phyloP scores from a whole-genome alignment of 768 basidiomycete species.

The Mycena kentingensis region DNA sequence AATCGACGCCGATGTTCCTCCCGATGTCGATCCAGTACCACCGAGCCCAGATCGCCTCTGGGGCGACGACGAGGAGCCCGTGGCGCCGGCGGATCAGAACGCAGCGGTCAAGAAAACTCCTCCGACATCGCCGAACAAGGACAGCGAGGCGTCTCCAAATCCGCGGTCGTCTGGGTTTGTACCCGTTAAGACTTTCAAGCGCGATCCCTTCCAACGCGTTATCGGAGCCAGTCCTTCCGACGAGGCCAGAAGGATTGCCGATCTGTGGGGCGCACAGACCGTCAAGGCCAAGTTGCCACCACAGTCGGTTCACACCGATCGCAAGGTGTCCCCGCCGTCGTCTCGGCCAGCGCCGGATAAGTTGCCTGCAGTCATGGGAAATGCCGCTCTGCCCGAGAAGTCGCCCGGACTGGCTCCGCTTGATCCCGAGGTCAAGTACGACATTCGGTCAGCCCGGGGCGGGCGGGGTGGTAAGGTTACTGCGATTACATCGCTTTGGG shows the following conservation, averaged over 20 bases:
- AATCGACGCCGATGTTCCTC: slow-evolving; percentile 60
- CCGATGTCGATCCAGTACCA: slow-evolving; percentile 49
- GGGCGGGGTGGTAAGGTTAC: slow-evolving; percentile 76
- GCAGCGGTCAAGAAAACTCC: neutral
- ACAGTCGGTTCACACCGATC: slow-evolving; percentile 39
- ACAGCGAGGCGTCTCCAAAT: slow-evolving; percentile 52
- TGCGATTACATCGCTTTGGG: slow-evolving; percentile 75
- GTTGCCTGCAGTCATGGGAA: slow-evolving; percentile 23
- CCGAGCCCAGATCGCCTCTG: slow-evolving; percentile 39
- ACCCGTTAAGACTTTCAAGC: slow-evolving; percentile 58
- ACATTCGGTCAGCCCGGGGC: slow-evolving; percentile 75
- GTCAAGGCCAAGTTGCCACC: slow-evolving; percentile 18
- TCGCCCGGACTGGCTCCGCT: slow-evolving; percentile 37
- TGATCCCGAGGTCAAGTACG: slow-evolving; percentile 64
- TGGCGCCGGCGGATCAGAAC: neutral
- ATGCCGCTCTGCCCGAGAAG: slow-evolving; percentile 36
- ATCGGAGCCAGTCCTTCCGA: slow-evolving; percentile 32
- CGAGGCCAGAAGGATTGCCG: slow-evolving; percentile 41
- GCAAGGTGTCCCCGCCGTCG: slow-evolving; percentile 40
- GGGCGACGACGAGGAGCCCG: slow-evolving; percentile 1
- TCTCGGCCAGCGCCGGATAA: slow-evolving; percentile 15
- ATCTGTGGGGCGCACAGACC: slow-evolving; percentile 36
- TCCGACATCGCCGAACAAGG: slow-evolving; percentile 14
- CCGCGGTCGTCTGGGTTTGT: slow-evolving; percentile 79
- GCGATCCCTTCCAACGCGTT: slow-evolving; percentile 36